Percentiles rank a stretch among this genome's conserved stretches.
phyloP scores from a whole-genome alignment of 768 basidiomycete species.

The Pulveroboletus sp. region DNA sequence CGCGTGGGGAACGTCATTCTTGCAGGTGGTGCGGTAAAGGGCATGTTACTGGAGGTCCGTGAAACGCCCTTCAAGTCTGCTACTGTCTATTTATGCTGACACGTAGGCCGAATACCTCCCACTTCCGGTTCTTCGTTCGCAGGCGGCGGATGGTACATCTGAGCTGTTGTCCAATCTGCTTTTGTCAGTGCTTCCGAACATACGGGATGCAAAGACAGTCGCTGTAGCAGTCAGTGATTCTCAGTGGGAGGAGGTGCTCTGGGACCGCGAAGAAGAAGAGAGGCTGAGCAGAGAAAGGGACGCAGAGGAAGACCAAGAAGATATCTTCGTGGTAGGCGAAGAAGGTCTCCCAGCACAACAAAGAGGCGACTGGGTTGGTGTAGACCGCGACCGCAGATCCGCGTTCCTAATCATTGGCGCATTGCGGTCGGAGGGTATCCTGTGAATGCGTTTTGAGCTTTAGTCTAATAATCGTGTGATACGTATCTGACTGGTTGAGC shows the following conservation, averaged over 20 bases:
- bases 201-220: constrained; percentile 66
- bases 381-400: constrained; percentile 74
- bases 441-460: constrained; percentile 21
- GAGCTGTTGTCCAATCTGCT: constrained; percentile 72
- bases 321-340: constrained; percentile 59
- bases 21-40: constrained; percentile 69
- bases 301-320: constrained; percentile 33
- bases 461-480: constrained; percentile 17
- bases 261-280: constrained; percentile 66
- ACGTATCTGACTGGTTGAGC: neutral
- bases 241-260: constrained; percentile 79
- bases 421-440: constrained; percentile 64
- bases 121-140: constrained; percentile 61
- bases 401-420: constrained; percentile 78
- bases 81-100: neutral
- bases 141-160: constrained; percentile 61
- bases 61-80: neutral
- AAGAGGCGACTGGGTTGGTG: constrained; percentile 69
- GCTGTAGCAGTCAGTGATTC: constrained; percentile 74
- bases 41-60: constrained; percentile 79
- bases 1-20: constrained; percentile 74
- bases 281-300: constrained; percentile 24
- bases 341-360: constrained; percentile 46
- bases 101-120: constrained; percentile 80
- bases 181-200: constrained; percentile 68